phyloP scores from a whole-genome alignment of 2,329 filamentous ascomycete species.

The Capronia coronata region DNA sequence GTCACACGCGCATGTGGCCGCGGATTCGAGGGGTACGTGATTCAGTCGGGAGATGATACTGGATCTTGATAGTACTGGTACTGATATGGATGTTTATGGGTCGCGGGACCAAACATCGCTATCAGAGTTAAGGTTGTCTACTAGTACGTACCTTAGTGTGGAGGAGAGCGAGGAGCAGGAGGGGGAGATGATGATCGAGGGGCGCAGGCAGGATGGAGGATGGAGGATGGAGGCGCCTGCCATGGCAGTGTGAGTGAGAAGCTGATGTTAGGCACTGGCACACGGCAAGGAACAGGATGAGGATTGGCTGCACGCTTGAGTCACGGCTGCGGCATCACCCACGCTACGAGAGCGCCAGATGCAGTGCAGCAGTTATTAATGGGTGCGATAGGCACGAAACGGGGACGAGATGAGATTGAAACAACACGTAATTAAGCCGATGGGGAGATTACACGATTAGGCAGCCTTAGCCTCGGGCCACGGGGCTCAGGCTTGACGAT shows the following conservation, averaged over 20 bases:
- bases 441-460: background rate
- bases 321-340: constrained; percentile 6
- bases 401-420: constrained; percentile 1
- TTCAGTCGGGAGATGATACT: too few species aligned
- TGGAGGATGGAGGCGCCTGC: too few species aligned
- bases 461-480: too few species aligned
- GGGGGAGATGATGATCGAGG: constrained; percentile 5
- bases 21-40: background rate
- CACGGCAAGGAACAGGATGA: constrained; percentile 10
- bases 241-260: too few species aligned
- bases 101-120: background rate
- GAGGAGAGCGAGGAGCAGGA: constrained; percentile 6
- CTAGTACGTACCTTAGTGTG: background rate
- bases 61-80: too few species aligned
- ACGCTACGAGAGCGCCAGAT: constrained; percentile 2
- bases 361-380: background rate
- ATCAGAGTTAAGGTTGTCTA: background rate
- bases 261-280: background rate
- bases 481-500: background rate
- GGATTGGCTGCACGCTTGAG: constrained; percentile 9
- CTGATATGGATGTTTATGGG: background rate
- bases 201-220: background rate
- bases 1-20: constrained; percentile 2
- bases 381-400: constrained; percentile 1
- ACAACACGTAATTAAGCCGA: background rate